Conservation (phyloP, 148 eudicot genomes). For the Rhododendron ovatum region DNA sequence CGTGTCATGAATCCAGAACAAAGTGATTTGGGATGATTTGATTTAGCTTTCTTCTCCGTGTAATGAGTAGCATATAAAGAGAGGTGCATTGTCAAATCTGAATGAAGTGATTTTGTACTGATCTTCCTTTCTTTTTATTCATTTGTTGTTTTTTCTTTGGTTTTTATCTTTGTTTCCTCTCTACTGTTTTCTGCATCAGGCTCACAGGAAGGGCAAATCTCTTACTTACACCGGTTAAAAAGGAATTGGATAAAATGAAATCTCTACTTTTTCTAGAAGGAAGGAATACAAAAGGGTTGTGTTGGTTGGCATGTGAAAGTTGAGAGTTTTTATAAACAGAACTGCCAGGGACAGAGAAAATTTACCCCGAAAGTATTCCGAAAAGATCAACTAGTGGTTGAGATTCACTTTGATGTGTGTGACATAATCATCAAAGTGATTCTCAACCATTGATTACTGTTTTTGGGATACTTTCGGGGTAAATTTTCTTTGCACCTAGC, state of each 20-base stretch:
- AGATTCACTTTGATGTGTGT: too few relatives aligned
- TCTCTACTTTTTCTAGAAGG: not conserved
- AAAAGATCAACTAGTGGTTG: too few relatives aligned
- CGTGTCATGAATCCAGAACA: not conserved
- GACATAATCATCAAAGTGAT: too few relatives aligned
- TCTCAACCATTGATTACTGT: too few relatives aligned
- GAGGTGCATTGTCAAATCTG: not conserved
- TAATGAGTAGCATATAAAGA: not conserved
- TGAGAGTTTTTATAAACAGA: not conserved
- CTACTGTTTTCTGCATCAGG: not conserved
- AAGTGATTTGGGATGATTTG: not conserved
- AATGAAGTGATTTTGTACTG: not conserved
- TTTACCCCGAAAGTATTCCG: too few relatives aligned
- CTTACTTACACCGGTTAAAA: not conserved
- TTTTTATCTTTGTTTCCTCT: not conserved
- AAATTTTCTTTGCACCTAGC: too few relatives aligned
- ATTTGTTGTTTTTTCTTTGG: not conserved
- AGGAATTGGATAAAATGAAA: not conserved
- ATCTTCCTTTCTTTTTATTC: not conserved
- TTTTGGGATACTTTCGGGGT: too few relatives aligned
- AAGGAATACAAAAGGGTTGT: not conserved
- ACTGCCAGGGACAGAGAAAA: too few relatives aligned
- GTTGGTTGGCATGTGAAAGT: slow-evolving; percentile 3
- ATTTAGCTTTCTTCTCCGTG: not conserved
- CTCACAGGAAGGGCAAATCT: not conserved